Evolutionary conservation across 768 basidiomycete species (phyloP), one percentile per base, ranked within the genome.

Genomic region (Leccinum subtestaceum): DNA sequence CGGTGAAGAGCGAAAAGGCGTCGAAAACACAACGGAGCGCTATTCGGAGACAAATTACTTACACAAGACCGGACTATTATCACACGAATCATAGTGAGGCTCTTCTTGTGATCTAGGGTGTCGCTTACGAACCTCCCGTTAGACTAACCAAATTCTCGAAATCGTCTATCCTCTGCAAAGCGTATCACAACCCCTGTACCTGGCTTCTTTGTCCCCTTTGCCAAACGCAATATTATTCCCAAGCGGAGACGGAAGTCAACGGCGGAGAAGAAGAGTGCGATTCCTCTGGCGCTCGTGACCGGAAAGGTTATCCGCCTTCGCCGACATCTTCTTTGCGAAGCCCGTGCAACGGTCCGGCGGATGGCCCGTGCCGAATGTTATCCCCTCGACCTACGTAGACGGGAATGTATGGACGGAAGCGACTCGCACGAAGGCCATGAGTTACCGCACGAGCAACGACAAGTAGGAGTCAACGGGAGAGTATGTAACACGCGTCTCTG

Each of bases 221-320:
- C 79, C 93, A 51, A 98, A 98, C 69, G 78, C 86, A 17, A 87
- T 98, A 60, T 80, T 98, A 47, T 80, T 91, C 34, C 29, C 96
- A 98, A 76, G 95, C 95, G 17, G 95, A 97, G 76, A 89, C 87
- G 0, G 96, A 98, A 73, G 91, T 96, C 9, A 85, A 31, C 89
- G 1, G 94, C 95, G 2, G 91, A 95, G 73, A 86, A 90, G 67
- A 85, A 86, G 31, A 89, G 89, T 23, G 95, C 94, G 0, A 78
- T 81, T 38, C 96, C 96, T 0, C 81, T 99, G 23, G 92, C 91
- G 0, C 82, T 84, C 32, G 84, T 97, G 11, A 62, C 70, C 3
- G 81, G 79, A 45, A 80, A 85, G 53, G 66, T 65, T 85, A 5
- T 77, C 79, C 5, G 71, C 74, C 29, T 89, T 98, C 63, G 76